phyloP scores from a whole-genome alignment of 2,329 filamentous ascomycete species.

The Pseudomassariella vexata region DNA sequence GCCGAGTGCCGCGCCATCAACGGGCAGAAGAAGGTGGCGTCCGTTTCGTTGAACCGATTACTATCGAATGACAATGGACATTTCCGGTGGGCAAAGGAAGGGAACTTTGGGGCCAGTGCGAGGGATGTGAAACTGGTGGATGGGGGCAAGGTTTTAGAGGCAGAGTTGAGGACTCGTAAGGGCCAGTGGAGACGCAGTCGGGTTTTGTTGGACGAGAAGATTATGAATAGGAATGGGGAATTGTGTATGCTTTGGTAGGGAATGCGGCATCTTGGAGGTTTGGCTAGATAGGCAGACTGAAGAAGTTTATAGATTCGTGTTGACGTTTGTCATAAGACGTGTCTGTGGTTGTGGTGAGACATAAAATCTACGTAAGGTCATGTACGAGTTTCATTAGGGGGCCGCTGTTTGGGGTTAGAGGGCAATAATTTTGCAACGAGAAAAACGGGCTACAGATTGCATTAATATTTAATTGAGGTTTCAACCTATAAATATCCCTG shows the following conservation, averaged over 20 bases:
- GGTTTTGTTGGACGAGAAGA: conserved; percentile 7
- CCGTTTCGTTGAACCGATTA: conserved; percentile 12
- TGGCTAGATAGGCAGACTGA: too few relatives aligned
- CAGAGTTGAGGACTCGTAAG: conserved; percentile 4
- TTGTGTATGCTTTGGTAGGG: conserved; percentile 5
- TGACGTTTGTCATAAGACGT: too few relatives aligned
- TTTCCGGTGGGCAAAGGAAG: conserved; percentile 10
- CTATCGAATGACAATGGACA: conserved; percentile 12
- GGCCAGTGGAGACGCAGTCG: conserved; percentile 5
- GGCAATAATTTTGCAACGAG: too few relatives aligned
- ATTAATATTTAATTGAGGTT: too few relatives aligned
- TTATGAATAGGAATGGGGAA: conserved; percentile 7
- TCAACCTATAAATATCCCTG: too few relatives aligned
- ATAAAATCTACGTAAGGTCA: too few relatives aligned
- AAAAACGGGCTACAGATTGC: too few relatives aligned
- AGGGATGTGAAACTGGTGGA: conserved; percentile 10
- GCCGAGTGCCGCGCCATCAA: conserved; percentile 11
- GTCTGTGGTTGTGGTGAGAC: too few relatives aligned
- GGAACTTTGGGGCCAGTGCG: conserved; percentile 11
- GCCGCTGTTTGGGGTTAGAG: too few relatives aligned
- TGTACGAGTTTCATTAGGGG: too few relatives aligned
- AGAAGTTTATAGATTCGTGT: too few relatives aligned
- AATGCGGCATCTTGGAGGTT: too few relatives aligned
- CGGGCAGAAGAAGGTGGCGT: conserved; percentile 10
- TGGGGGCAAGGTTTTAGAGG: conserved; percentile 8